Evolutionary conservation across 257 asterid species (phyloP), one percentile per base, ranked within the genome.

Genomic region (Verbascum thapsus): DNA sequence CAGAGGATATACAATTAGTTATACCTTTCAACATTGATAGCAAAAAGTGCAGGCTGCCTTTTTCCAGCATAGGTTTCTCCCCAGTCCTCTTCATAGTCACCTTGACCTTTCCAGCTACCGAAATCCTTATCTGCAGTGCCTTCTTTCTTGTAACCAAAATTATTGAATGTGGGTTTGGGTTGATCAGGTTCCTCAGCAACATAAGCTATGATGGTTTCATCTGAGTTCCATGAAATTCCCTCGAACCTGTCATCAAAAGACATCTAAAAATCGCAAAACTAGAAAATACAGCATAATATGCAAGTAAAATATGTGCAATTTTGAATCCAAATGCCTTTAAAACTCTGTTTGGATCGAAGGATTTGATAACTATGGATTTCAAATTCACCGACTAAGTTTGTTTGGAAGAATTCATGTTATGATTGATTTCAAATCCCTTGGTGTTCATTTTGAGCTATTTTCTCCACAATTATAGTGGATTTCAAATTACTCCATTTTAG

Each of bases 21-120:
- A 43, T 56, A 87, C 97, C 96, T 94, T 71, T 59, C 50, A 41
- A 74, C 32, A 64, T 84, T 67, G 56, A 94, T 81, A 50, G 86
- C 97, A 64, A 90, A 94, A 54, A 87, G 91, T 2, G 96, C 85
- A 19, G 99, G 91, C 71, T 86, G 90, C 70, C 87, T 75, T 83
- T 87, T 94, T 68, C 99, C 90, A 51, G 81, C 79, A 65, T 94
- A 94, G 45, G 88, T 72, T 83, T 94, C 99, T 35, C 99, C 99
- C 99, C 99, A 94, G 42, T 85, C 92, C 78, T 90, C 99, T 76
- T 90, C 97, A 94, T 95, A 94, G n/a, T 81, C 90, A 34, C 96
- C 99, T 75, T 79, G 90, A 70, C 84, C 94, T 72, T 84, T 87
- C 97, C 99, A 90, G 76, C 81, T 87, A 57, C 86, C 82, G 44